phyloP scores from a whole-genome alignment of 441 rosid species.

The Cnidoscolus chayamansa region DNA sequence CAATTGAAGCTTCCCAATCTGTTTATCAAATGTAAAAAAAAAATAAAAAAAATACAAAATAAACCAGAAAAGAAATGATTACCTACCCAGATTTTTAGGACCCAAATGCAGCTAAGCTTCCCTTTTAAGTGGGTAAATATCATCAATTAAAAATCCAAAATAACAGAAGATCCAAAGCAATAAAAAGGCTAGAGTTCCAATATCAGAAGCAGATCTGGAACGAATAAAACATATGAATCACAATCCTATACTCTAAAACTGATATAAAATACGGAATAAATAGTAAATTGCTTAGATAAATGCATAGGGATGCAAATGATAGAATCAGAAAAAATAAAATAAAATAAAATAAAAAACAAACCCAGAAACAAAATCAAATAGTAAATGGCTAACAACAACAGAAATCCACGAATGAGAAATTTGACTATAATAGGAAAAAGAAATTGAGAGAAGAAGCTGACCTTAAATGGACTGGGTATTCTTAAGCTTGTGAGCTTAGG shows the following conservation, averaged over 20 bases:
- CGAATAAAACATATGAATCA: not conserved
- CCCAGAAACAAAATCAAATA: too few species aligned
- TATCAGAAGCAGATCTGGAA: slow-evolving; percentile 14
- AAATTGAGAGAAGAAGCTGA: slow-evolving; percentile 20
- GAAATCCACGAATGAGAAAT: too few species aligned
- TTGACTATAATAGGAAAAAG: not conserved
- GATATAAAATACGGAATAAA: not conserved
- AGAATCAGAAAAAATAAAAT: not conserved
- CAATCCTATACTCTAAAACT: not conserved
- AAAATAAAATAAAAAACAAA: too few species aligned
- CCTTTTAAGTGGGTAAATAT: not conserved
- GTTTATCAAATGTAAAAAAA: too few species aligned
- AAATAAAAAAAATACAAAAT: not conserved
- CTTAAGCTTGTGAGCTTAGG: slow-evolving; percentile 1
- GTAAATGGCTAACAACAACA: too few species aligned
- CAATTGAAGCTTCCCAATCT: not conserved
- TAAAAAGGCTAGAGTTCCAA: not conserved
- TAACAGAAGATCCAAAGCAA: slow-evolving; percentile 4
- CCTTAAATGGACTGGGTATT: slow-evolving; percentile 30
- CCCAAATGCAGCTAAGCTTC: not conserved
- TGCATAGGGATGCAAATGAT: not conserved
- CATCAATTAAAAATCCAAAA: not conserved
- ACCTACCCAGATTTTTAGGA: not conserved
- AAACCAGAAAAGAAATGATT: not conserved
- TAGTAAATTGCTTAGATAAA: too few species aligned